phyloP scores from a whole-genome alignment of 768 basidiomycete species.

The Baorangia bicolor region DNA sequence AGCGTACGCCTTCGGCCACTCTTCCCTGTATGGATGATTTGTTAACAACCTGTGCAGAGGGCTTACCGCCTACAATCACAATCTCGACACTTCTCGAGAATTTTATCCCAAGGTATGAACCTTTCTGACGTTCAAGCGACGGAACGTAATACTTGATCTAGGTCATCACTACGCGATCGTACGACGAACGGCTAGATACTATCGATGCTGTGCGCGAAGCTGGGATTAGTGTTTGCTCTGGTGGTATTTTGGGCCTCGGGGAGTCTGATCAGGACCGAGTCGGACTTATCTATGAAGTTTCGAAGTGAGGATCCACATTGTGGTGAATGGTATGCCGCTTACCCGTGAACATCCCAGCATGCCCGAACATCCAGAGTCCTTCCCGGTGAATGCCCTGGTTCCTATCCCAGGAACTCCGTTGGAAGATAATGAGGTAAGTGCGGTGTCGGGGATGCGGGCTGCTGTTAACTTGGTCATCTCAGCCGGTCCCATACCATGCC shows the following conservation, averaged over 20 bases:
- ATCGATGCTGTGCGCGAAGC: conserved; percentile 90
- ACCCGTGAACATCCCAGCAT: conserved; percentile 49
- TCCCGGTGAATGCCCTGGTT: conserved; percentile 97
- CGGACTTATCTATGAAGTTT: conserved; percentile 91
- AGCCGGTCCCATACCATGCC: conserved; percentile 81
- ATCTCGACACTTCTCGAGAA: conserved; percentile 96
- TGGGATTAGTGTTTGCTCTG: conserved; percentile 96
- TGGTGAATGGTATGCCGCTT: not conserved
- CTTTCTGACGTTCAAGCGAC: not conserved
- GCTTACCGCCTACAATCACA: conserved; percentile 97
- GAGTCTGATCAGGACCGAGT: conserved; percentile 89
- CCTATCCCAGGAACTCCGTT: conserved; percentile 94
- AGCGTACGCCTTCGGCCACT: conserved; percentile 57
- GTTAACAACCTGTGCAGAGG: conserved; percentile 48
- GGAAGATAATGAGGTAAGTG: conserved; percentile 78
- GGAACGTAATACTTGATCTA: conserved; percentile 30
- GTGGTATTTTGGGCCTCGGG: conserved; percentile 93
- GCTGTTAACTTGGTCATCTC: conserved; percentile 14
- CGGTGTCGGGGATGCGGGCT: not conserved
- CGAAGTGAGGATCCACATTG: conserved; percentile 57
- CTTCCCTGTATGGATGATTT: not conserved
- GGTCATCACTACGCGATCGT: conserved; percentile 95
- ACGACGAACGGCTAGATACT: conserved; percentile 89
- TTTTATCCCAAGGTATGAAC: conserved; percentile 83
- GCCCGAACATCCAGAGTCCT: conserved; percentile 97